These are phyloP conservation scores for Globisporangium nunn DNA, from an alignment of 352 stramenopile species.

Conservation along the genomic window DNA sequence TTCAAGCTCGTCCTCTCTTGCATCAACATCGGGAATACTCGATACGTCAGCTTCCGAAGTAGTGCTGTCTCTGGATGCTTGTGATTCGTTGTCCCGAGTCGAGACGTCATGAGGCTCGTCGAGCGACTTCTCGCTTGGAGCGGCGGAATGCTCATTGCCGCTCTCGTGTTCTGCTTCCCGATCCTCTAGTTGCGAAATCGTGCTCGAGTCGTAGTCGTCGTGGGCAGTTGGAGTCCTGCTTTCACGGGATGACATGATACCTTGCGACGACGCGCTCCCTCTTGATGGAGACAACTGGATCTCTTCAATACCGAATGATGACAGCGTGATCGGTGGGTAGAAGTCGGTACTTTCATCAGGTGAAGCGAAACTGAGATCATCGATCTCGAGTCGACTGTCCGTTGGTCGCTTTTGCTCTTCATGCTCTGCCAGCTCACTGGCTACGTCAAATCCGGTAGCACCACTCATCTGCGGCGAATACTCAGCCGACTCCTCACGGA, in stretches of 20 bases:
- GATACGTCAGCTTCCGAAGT: neutral
- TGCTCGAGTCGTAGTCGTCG: neutral
- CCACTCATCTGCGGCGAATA: neutral
- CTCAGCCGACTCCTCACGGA: neutral
- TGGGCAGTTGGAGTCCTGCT: neutral
- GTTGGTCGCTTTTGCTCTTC: neutral
- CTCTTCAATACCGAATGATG: slow-evolving; percentile 36
- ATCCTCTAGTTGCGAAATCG: neutral
- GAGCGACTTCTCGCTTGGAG: neutral
- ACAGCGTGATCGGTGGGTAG: slow-evolving; percentile 30
- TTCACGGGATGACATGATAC: neutral
- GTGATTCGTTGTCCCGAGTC: neutral
- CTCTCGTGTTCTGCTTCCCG: neutral
- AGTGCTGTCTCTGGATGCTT: neutral
- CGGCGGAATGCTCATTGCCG: neutral
- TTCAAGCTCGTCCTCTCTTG: neutral
- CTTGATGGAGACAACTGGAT: slow-evolving; percentile 30
- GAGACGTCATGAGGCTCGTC: neutral
- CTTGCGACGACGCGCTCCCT: neutral
- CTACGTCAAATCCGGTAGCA: neutral
- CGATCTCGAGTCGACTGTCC: neutral
- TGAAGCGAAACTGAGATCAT: neutral
- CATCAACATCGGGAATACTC: neutral
- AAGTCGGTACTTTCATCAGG: slow-evolving; percentile 7
- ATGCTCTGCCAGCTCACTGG: neutral